phyloP scores from a whole-genome alignment of 2,329 filamentous ascomycete species.

The Fusarium mangiferae region DNA sequence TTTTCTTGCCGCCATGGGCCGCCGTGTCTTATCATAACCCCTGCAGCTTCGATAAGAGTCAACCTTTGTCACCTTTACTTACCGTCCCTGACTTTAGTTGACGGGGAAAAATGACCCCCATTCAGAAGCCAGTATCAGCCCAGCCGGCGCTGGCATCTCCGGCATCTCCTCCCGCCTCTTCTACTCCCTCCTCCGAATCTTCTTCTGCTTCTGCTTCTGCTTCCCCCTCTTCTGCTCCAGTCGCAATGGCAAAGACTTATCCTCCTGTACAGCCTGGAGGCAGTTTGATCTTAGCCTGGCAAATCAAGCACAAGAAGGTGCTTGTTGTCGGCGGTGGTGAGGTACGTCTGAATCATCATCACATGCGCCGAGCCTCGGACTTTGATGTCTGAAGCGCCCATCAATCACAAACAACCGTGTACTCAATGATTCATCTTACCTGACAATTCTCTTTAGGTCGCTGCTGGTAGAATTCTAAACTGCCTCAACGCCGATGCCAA shows the following conservation, averaged over 20 bases:
- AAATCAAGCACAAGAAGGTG: conserved; percentile 87
- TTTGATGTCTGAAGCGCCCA: background rate
- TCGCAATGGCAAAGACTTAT: conserved; percentile 62
- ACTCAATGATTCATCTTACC: background rate
- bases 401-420: background rate
- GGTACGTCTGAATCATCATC: conserved; percentile 62
- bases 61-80: conserved; percentile 31
- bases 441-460: conserved; percentile 72
- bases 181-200: conserved; percentile 20
- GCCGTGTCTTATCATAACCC: conserved; percentile 31
- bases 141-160: conserved; percentile 39
- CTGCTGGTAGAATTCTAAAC: conserved; percentile 92
- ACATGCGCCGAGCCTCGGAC: conserved; percentile 18
- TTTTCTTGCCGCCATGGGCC: background rate
- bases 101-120: conserved; percentile 40
- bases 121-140: conserved; percentile 38
- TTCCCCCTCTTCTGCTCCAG: conserved; percentile 6
- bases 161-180: conserved; percentile 34
- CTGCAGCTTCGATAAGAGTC: conserved; percentile 30
- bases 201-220: conserved; percentile 14
- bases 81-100: conserved; percentile 14
- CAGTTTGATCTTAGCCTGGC: conserved; percentile 95
- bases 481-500: conserved; percentile 94
- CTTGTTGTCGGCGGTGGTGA: conserved; percentile 96
- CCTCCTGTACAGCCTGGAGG: conserved; percentile 89